These are phyloP conservation scores for Amesomyces nigricolor DNA, from an alignment of 2,329 filamentous ascomycete species.

Conservation along the genomic window DNA sequence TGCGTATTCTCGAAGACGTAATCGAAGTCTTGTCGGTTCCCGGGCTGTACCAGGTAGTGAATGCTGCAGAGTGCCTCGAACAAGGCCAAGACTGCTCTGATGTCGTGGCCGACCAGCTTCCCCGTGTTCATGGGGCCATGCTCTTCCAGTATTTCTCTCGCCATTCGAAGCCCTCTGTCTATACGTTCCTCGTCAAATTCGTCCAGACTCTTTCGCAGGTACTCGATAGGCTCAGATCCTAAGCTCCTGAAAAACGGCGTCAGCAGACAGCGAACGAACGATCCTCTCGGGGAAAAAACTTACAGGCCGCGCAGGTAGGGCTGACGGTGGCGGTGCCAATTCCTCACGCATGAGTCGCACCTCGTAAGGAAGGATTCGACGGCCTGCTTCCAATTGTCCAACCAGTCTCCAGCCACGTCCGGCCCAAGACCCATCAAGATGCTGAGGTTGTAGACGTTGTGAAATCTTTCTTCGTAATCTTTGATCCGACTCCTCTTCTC, in stretches of 20 bases:
- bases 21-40: conserved; percentile 61
- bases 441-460: conserved; percentile 61
- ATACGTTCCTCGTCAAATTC: conserved; percentile 35
- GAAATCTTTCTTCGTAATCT: conserved; percentile 50
- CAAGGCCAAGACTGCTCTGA: conserved; percentile 67
- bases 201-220: conserved; percentile 38
- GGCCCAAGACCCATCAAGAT: conserved; percentile 63
- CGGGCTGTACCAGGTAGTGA: conserved; percentile 59
- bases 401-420: conserved; percentile 52
- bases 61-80: conserved; percentile 87
- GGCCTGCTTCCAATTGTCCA: conserved; percentile 52
- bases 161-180: conserved; percentile 40
- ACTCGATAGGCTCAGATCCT: conserved; percentile 34
- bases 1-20: conserved; percentile 77
- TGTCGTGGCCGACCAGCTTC: conserved; percentile 43
- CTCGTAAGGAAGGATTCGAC: conserved; percentile 54
- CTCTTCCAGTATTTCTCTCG: conserved; percentile 43
- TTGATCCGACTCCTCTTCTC: conserved; percentile 50
- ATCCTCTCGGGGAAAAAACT: conserved; percentile 40
- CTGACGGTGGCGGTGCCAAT: conserved; percentile 66
- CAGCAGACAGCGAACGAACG: not conserved
- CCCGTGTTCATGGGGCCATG: conserved; percentile 43
- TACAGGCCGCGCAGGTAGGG: conserved; percentile 56
- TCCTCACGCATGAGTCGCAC: conserved; percentile 66
- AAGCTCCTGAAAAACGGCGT: conserved; percentile 33